Evolutionary conservation across 768 basidiomycete genomes (phyloP), one percentile per base, ranked within the genome.

Genomic region (Russula virescens): DNA sequence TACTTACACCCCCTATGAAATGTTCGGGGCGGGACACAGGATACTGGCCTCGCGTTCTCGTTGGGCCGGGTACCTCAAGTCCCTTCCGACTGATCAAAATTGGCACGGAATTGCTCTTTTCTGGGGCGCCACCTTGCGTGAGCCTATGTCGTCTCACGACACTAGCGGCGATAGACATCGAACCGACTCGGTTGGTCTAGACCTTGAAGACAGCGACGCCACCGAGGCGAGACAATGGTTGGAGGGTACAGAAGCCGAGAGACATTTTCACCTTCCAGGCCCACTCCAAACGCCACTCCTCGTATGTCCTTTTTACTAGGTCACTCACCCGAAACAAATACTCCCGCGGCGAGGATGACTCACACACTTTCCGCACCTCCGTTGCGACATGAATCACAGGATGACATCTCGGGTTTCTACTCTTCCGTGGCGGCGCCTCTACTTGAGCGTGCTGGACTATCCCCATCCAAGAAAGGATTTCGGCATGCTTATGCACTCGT

Each of bases 401-500:
- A 52, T 3, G 55, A 62, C 25, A 54, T 68, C 7, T 53, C 53
- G 21, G 11, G n/a, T 26, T 68, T 63, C 58, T 68, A 56, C 65
- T 42, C 34, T 21, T 49, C 53, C 14, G 57, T 57, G 3, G 64
- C 40, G 5, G 40, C 35, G 35, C n/a, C 69, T 72, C 59, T 75
- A 73, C 4, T 65, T 72, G 46, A 69, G 26, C 40, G 25, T 26
- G 56, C 38, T 16, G 55, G 58, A 25, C 25, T 60, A 51, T 51
- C 49, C 42, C 73, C 75, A 38, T 72, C 71, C 5, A 53, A 80
- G 60, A 60, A 65, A 47, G 79, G 77, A 0, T 87, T 87, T 70
- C 73, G 77, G 55, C 75, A 79, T 55, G 83, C 86, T 11, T 84
- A 81, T 68, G 75, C 81, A 2, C 79, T 94, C 38, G 89, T 95